A percentile compares a stretch with the other conserved stretches of the same genome.
Conservation (phyloP, 2,329 filamentous ascomycete species). For the Boeremia lycopersici region DNA sequence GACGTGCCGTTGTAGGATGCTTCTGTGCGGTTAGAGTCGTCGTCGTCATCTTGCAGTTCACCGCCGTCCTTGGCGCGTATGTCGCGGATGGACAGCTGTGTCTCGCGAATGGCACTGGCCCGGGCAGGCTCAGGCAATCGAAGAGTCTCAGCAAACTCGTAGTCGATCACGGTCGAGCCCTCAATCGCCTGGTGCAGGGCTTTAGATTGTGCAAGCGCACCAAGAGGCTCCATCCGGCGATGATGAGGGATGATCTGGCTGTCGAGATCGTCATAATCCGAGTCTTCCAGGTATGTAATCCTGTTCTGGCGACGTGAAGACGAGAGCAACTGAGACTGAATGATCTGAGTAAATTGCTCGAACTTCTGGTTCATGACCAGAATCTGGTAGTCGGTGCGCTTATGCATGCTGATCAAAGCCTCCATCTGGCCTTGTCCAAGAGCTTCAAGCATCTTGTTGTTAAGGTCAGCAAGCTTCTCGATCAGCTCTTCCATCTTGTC, state of each 20-base stretch:
- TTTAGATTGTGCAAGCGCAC: constrained; percentile 44
- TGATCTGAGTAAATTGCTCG: constrained; percentile 44
- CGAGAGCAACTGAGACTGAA: constrained; percentile 25
- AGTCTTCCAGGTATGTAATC: not conserved
- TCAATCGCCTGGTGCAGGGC: constrained; percentile 45
- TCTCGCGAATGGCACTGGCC: not conserved
- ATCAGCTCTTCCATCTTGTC: constrained; percentile 41
- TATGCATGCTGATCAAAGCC: constrained; percentile 37
- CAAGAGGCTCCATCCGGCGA: constrained; percentile 17
- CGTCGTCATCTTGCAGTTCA: not conserved
- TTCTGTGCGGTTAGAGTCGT: constrained; percentile 33
- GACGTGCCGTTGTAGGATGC: constrained; percentile 11
- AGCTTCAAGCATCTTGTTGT: constrained; percentile 46
- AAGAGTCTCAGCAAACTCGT: no score
- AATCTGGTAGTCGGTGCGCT: constrained; percentile 45
- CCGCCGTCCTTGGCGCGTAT: no score
- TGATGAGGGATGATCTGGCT: not conserved
- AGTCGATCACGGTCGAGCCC: constrained; percentile 17
- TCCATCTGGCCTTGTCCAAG: constrained; percentile 40
- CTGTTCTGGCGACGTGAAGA: not conserved
- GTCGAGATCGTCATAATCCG: not conserved
- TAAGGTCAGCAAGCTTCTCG: constrained; percentile 40
- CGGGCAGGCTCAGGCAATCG: no score
- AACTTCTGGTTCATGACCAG: constrained; percentile 46
- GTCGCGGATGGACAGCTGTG: no score